Evolutionary conservation across 1,284 basidiomycete species (phyloP).

Genomic region (Somion occarium): DNA sequence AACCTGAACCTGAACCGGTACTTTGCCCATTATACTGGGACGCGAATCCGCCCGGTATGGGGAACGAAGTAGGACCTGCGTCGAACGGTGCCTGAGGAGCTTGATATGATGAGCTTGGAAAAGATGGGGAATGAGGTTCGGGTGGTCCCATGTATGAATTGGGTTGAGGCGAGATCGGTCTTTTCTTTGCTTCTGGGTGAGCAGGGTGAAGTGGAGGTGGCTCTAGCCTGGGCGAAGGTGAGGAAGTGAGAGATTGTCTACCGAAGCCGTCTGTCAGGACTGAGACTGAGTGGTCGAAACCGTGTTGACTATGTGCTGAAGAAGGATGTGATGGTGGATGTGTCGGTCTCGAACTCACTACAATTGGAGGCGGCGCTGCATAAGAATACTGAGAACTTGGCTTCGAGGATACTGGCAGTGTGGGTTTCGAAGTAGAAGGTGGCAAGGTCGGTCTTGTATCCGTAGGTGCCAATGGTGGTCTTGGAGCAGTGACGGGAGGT

Average conservation of each 20-base stretch:
- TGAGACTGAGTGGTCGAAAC: neutral
- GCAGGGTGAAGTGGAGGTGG: conserved; percentile 8
- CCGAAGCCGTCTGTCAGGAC: conserved; percentile 20
- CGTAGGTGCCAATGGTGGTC: neutral
- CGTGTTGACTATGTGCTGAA: neutral
- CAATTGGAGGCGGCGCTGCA: conserved; percentile 1
- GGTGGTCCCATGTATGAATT: neutral
- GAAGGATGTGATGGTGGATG: neutral
- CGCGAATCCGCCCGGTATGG: neutral
- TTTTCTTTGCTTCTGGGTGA: neutral
- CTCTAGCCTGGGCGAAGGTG: conserved; percentile 15
- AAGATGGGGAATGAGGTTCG: neutral
- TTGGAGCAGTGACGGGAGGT: neutral
- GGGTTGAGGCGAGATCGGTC: neutral
- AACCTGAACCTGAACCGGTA: neutral
- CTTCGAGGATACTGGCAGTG: neutral
- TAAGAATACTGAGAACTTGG: neutral
- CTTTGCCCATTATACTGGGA: neutral
- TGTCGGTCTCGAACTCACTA: conserved; percentile 1
- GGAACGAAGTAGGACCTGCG: neutral
- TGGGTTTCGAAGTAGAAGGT: neutral
- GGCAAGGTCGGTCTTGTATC: conserved; percentile 3
- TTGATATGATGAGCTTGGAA: neutral
- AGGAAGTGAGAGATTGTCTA: conserved; percentile 19
- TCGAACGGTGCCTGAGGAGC: neutral